phyloP scores from a whole-genome alignment of 2,329 filamentous ascomycete species.

The Dactylonectria macrodidyma region DNA sequence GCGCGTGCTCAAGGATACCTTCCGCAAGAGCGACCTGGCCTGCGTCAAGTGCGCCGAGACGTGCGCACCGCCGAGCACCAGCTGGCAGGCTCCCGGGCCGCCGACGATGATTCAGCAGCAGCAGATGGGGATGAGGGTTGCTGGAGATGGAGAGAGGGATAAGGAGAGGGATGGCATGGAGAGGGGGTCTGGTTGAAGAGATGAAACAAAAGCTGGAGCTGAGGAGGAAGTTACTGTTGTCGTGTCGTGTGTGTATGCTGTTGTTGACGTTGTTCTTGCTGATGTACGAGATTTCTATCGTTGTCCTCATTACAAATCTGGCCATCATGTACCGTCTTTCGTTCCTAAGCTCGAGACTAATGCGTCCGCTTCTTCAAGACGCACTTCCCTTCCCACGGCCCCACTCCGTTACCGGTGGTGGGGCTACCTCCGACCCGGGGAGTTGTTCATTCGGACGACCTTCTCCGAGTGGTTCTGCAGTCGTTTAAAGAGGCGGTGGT shows the following conservation, averaged over 20 bases:
- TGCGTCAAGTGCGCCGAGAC: slow-evolving; percentile 48
- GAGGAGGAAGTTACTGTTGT: not conserved
- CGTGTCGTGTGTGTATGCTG: not conserved
- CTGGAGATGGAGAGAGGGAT: slow-evolving; percentile 4
- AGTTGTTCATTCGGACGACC: too few relatives aligned
- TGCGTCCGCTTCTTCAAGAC: not conserved
- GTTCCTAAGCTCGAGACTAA: not conserved
- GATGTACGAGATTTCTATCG: slow-evolving; percentile 12
- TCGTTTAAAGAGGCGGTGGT: too few relatives aligned
- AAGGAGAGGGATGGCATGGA: slow-evolving; percentile 6
- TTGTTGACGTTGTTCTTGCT: too few relatives aligned
- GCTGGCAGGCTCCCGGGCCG: slow-evolving; percentile 45
- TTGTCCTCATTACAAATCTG: not conserved
- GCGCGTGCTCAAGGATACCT: slow-evolving; percentile 45
- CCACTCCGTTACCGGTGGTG: slow-evolving; percentile 22
- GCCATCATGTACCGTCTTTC: not conserved
- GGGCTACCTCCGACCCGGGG: slow-evolving; percentile 16
- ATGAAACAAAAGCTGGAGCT: not conserved
- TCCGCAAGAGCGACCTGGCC: slow-evolving; percentile 44
- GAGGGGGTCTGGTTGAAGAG: not conserved
- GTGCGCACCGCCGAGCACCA: slow-evolving; percentile 46
- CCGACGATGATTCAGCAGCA: not conserved
- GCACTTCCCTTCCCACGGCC: slow-evolving; percentile 10
- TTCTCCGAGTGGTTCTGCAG: too few relatives aligned
- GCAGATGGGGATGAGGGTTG: slow-evolving; percentile 27